Evolutionary conservation across 73 alveolate species (phyloP).

Genomic region (Paramecium caudatum): DNA sequence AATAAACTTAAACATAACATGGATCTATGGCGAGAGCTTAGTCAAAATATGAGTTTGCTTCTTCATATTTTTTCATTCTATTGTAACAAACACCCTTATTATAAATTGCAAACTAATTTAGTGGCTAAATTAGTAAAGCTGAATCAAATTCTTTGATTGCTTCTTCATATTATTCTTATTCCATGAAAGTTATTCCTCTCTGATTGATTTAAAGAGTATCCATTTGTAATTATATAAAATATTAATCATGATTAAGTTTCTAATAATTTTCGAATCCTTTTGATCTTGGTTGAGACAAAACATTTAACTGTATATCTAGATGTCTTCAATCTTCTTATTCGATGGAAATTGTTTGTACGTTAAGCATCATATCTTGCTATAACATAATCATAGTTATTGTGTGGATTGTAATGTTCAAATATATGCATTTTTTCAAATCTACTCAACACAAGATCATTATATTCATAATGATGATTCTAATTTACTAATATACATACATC

Average conservation of each 20-base stretch:
- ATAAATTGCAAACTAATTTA: no score
- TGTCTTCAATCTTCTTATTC: background rate
- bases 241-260: slow-evolving; percentile 15
- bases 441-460: background rate
- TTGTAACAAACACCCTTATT: no score
- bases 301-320: background rate
- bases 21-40: no score
- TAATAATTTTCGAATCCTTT: background rate
- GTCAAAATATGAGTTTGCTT: no score
- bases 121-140: no score
- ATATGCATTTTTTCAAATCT: slow-evolving; percentile 53
- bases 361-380: background rate
- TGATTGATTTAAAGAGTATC: no score
- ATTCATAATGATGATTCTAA: slow-evolving; percentile 46
- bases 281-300: slow-evolving; percentile 32
- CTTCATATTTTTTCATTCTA: no score
- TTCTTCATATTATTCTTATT: no score
- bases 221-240: no score
- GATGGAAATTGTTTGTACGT: background rate
- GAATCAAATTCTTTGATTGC: no score
- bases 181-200: no score
- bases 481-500: slow-evolving; percentile 1
- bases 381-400: slow-evolving; percentile 51
- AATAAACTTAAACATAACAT: no score
- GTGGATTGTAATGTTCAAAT: slow-evolving; percentile 27